Percentiles rank a stretch among this genome's conserved stretches.
Conservation (phyloP, 208 protist species). For the Acanthamoeba lugdunensis region DNA sequence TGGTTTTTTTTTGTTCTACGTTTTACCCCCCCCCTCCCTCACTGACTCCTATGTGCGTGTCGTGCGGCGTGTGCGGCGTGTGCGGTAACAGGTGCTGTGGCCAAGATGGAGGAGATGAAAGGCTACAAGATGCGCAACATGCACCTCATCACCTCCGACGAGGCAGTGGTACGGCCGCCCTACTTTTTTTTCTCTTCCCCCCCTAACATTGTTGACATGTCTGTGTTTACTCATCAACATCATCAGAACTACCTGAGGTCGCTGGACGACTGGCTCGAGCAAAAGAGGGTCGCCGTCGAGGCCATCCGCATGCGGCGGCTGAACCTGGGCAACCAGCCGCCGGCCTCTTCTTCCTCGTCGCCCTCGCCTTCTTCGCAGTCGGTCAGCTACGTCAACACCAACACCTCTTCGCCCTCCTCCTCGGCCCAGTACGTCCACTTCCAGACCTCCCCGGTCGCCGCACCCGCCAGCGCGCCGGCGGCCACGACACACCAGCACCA, state of each 20-base stretch:
- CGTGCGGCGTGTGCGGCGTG: background rate
- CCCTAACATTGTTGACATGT: no score
- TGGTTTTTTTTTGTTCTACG: no score
- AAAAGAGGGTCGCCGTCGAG: background rate
- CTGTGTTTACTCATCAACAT: background rate
- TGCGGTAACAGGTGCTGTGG: background rate
- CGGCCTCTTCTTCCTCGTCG: background rate
- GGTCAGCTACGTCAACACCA: background rate
- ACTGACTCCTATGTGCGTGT: no score
- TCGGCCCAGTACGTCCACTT: background rate
- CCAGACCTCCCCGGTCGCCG: background rate
- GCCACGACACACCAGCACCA: no score
- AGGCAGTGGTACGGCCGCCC: background rate
- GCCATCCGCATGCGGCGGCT: background rate
- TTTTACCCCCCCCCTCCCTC: no score
- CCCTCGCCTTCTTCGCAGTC: background rate
- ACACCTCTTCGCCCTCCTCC: background rate
- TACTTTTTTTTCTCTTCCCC: background rate
- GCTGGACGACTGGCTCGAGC: constrained; percentile 16
- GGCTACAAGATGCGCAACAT: constrained; percentile 37
- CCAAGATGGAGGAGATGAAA: constrained; percentile 47
- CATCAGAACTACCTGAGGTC: background rate
- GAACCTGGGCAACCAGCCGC: background rate
- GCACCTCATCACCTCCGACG: constrained; percentile 14
- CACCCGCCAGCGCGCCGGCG: background rate